A percentile compares a stretch with the other conserved stretches of the same genome.
These are phyloP conservation scores for Microbotryum scabiosae DNA, from an alignment of 1,284 basidiomycete species.

Conservation along the genomic window DNA sequence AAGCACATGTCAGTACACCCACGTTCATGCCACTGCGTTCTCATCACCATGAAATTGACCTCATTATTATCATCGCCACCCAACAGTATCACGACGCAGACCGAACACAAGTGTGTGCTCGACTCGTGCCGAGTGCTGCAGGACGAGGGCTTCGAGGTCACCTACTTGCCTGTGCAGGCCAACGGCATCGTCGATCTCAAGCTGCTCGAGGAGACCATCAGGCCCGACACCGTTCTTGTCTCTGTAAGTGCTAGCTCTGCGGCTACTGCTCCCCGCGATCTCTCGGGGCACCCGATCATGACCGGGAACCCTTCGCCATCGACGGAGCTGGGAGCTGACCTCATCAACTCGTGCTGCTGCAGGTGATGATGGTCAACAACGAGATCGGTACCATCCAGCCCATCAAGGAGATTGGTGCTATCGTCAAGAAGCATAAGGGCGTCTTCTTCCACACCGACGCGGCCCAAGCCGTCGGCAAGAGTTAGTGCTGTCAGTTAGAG, in stretches of 20 bases:
- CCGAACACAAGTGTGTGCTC: conserved; percentile 96
- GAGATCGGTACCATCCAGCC: conserved; percentile 99
- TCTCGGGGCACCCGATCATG: neutral
- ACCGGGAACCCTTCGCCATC: too few relatives aligned
- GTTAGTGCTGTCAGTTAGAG: conserved; percentile 5
- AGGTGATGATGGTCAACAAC: conserved; percentile 97
- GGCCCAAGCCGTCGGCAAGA: conserved; percentile 76
- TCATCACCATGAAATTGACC: neutral
- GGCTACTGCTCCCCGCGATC: too few relatives aligned
- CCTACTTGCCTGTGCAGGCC: conserved; percentile 84
- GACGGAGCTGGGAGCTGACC: neutral
- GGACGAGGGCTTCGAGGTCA: conserved; percentile 96
- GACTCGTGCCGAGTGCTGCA: conserved; percentile 93
- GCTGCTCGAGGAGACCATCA: conserved; percentile 69
- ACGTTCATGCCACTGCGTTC: neutral
- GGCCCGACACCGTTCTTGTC: conserved; percentile 75
- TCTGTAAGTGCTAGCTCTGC: conserved; percentile 43
- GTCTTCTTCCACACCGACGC: conserved; percentile 97
- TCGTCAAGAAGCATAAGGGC: conserved; percentile 69
- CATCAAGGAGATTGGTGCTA: conserved; percentile 83
- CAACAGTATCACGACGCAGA: conserved; percentile 51
- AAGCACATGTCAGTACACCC: conserved; percentile 61
- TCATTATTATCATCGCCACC: neutral
- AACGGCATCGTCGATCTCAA: conserved; percentile 76
- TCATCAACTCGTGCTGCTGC: neutral